Evolutionary conservation across 139 green algal genomes (phyloP), one percentile per base, ranked within the genome.

Genomic region (Axilococcus clingmanii): DNA sequence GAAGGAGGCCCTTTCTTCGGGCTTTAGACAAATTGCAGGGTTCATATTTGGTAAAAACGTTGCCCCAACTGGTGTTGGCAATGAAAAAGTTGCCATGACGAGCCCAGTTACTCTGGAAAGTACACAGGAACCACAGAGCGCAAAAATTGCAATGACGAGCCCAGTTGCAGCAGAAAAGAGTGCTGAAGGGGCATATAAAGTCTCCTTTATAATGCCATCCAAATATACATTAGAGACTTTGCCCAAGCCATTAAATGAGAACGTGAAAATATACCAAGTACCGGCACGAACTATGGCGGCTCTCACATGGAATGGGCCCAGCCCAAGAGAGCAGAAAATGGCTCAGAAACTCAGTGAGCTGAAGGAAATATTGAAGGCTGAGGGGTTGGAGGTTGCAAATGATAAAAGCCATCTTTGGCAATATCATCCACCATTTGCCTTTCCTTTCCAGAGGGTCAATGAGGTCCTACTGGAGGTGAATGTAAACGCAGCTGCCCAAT

Each of bases 31-130:
- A 55, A 57, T 75, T 51, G 72, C 71, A 11, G 64, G 66, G 25
- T 86, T 73, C 55, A 86, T 86, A 38, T 86, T 86, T 43, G 78
- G 72, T 12, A 71, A 72, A 32, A 84, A 86, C 52, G 49, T 52
- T 1, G 48, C 62, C 4, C 14, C 17, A 20, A 9, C 24, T 17
- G 20, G 12, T 51, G 25, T 15, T 46, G 29, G 28, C 1, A 49
- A 34, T 2, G 41, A 57, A 36, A 72, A 65, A 59, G 61, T 76
- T 22, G 58, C 78, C n/a, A 86, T 86, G 77, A 86, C 78, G 0
- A 65, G 47, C 16, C 78, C 76, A 7, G 76, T 85, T 3, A 48
- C 56, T 14, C 61, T 71, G 17, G 55, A 79, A 40, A 55, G 14
- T 71, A 47, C 40, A 38, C 11, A 43, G 55, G 37, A 57, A 23